Conservation (phyloP, 306 rosid species). For the Hippophae gyantsensis region DNA sequence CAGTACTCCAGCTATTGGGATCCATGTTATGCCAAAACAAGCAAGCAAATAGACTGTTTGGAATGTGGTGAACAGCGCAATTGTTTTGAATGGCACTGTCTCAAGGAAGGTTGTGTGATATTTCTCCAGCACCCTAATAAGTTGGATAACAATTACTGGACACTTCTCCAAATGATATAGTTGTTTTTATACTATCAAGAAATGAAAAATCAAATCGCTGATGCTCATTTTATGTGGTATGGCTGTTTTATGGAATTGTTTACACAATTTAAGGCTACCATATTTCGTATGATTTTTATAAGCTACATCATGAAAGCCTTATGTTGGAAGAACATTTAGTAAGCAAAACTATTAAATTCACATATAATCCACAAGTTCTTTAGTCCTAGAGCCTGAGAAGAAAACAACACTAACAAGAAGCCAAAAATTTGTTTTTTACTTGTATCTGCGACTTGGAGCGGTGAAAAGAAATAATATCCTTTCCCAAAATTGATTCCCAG, state of each 20-base stretch:
- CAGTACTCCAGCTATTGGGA: constrained; percentile 90
- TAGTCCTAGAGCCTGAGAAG: constrained; percentile 5
- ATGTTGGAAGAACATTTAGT: not conserved
- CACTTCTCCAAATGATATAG: not conserved
- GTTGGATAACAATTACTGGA: constrained; percentile 1
- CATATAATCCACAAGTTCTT: not conserved
- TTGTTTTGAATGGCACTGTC: constrained; percentile 80
- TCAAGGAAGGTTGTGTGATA: constrained; percentile 74
- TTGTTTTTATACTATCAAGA: too few species aligned
- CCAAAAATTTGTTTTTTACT: constrained; percentile 27
- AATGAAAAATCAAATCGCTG: too few species aligned
- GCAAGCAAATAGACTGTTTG: constrained; percentile 79
- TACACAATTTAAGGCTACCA: too few species aligned
- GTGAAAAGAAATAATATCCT: constrained; percentile 84
- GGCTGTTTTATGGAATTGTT: too few species aligned
- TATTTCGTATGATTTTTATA: too few species aligned
- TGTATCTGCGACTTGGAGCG: constrained; percentile 92
- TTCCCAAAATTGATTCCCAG: constrained; percentile 98
- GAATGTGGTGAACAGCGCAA: constrained; percentile 67
- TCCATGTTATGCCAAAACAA: constrained; percentile 92
- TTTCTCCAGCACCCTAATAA: constrained; percentile 67
- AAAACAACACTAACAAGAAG: not conserved
- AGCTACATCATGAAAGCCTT: too few species aligned
- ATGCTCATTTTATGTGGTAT: too few species aligned
- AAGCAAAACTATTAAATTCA: not conserved